Evolutionary conservation across 169 alveolate species (phyloP).

Genomic region (Cryptosporidium sp.): DNA sequence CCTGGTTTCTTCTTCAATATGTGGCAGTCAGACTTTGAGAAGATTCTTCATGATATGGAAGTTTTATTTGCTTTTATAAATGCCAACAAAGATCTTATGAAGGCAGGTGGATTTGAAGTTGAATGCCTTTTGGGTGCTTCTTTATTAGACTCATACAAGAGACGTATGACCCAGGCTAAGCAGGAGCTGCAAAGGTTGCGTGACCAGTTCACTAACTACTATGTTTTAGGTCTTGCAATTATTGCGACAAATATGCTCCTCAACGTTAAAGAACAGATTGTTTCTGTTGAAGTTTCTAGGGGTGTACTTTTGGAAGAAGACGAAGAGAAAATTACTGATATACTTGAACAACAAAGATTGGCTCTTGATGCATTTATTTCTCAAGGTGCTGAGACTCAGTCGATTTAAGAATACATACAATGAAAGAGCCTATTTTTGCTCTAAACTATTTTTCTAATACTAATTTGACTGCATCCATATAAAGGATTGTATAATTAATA

Average conservation of each 20-base stretch:
- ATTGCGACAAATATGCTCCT: constrained; percentile 69
- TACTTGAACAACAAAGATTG: constrained; percentile 74
- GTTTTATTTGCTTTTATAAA: constrained; percentile 71
- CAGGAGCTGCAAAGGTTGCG: constrained; percentile 62
- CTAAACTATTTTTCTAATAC: neutral
- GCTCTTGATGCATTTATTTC: constrained; percentile 72
- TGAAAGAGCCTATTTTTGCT: neutral
- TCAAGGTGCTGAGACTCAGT: constrained; percentile 70
- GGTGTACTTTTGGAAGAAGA: constrained; percentile 76
- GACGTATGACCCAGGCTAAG: constrained; percentile 73
- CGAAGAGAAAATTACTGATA: constrained; percentile 70
- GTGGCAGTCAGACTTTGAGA: constrained; percentile 75
- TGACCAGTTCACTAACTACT: constrained; percentile 48
- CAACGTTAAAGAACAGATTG: constrained; percentile 73
- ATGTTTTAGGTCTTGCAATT: constrained; percentile 57
- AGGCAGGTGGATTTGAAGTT: constrained; percentile 74
- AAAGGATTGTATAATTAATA: neutral
- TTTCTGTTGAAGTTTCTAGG: constrained; percentile 69
- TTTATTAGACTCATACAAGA: constrained; percentile 56
- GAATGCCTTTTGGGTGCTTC: constrained; percentile 74
- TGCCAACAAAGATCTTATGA: constrained; percentile 70
- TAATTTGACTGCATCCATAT: neutral
- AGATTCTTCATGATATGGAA: constrained; percentile 68
- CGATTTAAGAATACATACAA: constrained; percentile 12
- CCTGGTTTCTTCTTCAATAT: constrained; percentile 35